Evolutionary conservation across 1,139 yeast genomes (phyloP).

Genomic region (Kluyveromyces sp.): DNA sequence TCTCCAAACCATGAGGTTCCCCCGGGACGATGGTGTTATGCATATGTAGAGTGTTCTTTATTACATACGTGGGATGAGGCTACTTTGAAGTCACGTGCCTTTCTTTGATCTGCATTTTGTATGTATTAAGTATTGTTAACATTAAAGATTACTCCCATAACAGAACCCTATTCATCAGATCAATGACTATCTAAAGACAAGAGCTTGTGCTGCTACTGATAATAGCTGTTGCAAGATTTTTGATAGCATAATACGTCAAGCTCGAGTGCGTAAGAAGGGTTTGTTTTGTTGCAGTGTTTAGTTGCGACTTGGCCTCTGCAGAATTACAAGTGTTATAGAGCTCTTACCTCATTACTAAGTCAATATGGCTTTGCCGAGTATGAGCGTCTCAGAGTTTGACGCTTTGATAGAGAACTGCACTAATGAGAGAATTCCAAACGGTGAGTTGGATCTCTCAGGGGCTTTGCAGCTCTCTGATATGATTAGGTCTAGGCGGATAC

Average conservation of each 20-base stretch:
- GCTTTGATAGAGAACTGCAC: constrained; percentile 71
- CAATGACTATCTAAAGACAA: too few relatives aligned
- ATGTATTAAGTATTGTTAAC: not conserved
- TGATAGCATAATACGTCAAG: not conserved
- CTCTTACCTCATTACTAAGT: too few relatives aligned
- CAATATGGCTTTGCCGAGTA: constrained; percentile 9
- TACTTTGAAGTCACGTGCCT: not conserved
- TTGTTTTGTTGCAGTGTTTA: not conserved
- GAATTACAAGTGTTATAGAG: too few relatives aligned
- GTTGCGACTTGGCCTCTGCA: not conserved
- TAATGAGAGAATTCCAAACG: constrained; percentile 83
- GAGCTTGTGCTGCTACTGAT: too few relatives aligned
- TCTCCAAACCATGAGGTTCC: not conserved
- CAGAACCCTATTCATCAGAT: not conserved
- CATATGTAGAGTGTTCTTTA: too few relatives aligned
- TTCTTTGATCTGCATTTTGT: not conserved
- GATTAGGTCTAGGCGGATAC: constrained; percentile 76
- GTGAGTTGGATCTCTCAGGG: constrained; percentile 65
- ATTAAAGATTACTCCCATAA: not conserved
- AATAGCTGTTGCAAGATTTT: too few relatives aligned
- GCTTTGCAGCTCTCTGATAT: constrained; percentile 86
- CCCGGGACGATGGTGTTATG: too few relatives aligned
- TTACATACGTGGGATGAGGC: too few relatives aligned
- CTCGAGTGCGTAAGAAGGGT: not conserved
- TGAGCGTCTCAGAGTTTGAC: constrained; percentile 48